These are phyloP conservation scores for Moelleriella libera DNA, from an alignment of 2,329 filamentous ascomycete genomes.

Conservation along the genomic window DNA sequence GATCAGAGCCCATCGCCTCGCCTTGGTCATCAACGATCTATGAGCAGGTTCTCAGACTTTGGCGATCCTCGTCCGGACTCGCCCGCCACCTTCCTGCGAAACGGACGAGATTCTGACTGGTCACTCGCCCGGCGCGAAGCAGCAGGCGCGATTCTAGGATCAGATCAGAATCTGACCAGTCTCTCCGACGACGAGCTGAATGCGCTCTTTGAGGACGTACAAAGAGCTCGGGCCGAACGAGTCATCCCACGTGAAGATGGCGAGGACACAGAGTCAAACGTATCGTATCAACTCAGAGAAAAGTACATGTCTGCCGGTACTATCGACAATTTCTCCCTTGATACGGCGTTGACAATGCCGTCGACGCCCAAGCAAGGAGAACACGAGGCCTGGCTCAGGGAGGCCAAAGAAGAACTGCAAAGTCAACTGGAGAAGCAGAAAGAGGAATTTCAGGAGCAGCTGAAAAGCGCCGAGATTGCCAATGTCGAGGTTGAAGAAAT, in stretches of 20 bases:
- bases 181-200: constrained; percentile 91
- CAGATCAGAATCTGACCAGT: constrained; percentile 81
- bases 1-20: constrained; percentile 37
- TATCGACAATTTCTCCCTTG: constrained; percentile 88
- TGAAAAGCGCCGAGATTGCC: constrained; percentile 60
- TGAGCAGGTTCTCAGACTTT: constrained; percentile 69
- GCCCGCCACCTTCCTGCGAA: constrained; percentile 50
- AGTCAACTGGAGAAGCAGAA: constrained; percentile 70
- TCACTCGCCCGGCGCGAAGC: constrained; percentile 86
- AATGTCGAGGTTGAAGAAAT: constrained; percentile 74
- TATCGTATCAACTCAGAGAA: constrained; percentile 76
- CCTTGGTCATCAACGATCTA: constrained; percentile 57
- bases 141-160: constrained; percentile 76
- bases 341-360: constrained; percentile 87
- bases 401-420: constrained; percentile 73
- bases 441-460: constrained; percentile 64
- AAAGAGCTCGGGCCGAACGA: constrained; percentile 66
- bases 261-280: constrained; percentile 80
- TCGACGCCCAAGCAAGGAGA: constrained; percentile 75
- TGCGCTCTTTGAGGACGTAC: constrained; percentile 84
- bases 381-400: constrained; percentile 59
- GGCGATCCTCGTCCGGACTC: constrained; percentile 70
- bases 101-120: constrained; percentile 80
- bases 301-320: constrained; percentile 95
- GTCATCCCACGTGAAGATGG: constrained; percentile 64